Evolutionary conservation across 371 early-diverging fungal species (phyloP), one percentile per base, ranked within the genome.

Genomic region (Mucor sp.): DNA sequence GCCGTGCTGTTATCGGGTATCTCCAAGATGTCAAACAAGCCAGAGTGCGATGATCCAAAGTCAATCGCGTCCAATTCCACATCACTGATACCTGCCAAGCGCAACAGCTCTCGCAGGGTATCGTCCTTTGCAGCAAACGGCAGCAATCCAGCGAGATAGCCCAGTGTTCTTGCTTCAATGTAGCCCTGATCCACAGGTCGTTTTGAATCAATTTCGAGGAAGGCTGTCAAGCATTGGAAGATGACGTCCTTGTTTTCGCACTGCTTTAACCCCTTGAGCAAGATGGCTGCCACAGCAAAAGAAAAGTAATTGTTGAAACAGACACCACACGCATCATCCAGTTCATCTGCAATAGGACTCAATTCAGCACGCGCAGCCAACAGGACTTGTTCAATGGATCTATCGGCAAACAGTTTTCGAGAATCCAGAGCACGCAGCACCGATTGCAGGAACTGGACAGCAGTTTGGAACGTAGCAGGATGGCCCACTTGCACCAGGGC

Each of bases 401-500:
- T 75, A 9, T 87, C 75, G 4, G 74, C 72, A 78, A 96, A 94
- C 48, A 89, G 76, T 9, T 90, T 90, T 57, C 89, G 82, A 1
- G 80, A 75, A 65, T 96, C 93, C 60, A 96, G 74, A 0, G 90
- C 85, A 62, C 87, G 85, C 23, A 96, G 74, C 11, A 93, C 91
- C 0, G 87, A 85, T 48, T 91, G 84, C 15, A 95, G 43, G 41
- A 96, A 82, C 33, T 80, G 79, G 7, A 93, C 77, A 0, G 94
- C 95, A 19, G 85, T 83, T 1, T 84, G 81, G 76, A 94, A 94
- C 25, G 93, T 82, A 6, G 89, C 87, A n/a, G 89, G 76, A 68
- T 94, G 90, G 19, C 94, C 92, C 60, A 96, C 90, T 75, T 95
- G 95, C 48, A 94, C 86, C 17, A 97, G 81, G 0, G 93, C 87